Evolutionary conservation across 495 filamentous ascomycete species (phyloP).

Genomic region (Haplographium delicatum): DNA sequence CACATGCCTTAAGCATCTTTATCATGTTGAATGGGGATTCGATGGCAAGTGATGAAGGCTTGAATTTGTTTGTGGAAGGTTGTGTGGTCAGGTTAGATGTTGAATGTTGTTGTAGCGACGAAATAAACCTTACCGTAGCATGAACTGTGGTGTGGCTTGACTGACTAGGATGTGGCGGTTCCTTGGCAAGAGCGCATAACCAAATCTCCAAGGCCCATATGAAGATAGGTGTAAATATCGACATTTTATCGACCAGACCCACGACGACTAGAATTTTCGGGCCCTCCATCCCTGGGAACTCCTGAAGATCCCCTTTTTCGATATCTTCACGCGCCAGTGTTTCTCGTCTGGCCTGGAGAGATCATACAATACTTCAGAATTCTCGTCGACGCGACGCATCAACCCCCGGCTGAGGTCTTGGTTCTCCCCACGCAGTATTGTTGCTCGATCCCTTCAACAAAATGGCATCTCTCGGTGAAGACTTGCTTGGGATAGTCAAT

Average conservation of each 20-base stretch:
- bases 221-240: not conserved
- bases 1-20: too few species aligned
- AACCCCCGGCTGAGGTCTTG: not conserved
- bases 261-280: not conserved
- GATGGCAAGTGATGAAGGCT: too few species aligned
- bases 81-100: too few species aligned
- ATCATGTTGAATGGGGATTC: too few species aligned
- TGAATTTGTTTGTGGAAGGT: too few species aligned
- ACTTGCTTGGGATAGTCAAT: conserved; percentile 88
- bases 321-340: not conserved
- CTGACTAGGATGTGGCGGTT: not conserved
- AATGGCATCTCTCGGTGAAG: conserved; percentile 74
- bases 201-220: not conserved
- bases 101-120: too few species aligned
- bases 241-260: conserved; percentile 7
- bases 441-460: conserved; percentile 7
- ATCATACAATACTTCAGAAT: not conserved
- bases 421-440: not conserved
- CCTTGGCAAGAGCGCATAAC: conserved; percentile 3
- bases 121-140: too few species aligned
- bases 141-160: not conserved
- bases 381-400: conserved; percentile 16
- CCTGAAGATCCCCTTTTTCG: not conserved
- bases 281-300: not conserved
- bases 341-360: not conserved